Percentiles rank a stretch among this genome's conserved stretches.
Evolutionary conservation across 2,329 filamentous ascomycete species (phyloP).

Genomic region (Venturia carpophila): DNA sequence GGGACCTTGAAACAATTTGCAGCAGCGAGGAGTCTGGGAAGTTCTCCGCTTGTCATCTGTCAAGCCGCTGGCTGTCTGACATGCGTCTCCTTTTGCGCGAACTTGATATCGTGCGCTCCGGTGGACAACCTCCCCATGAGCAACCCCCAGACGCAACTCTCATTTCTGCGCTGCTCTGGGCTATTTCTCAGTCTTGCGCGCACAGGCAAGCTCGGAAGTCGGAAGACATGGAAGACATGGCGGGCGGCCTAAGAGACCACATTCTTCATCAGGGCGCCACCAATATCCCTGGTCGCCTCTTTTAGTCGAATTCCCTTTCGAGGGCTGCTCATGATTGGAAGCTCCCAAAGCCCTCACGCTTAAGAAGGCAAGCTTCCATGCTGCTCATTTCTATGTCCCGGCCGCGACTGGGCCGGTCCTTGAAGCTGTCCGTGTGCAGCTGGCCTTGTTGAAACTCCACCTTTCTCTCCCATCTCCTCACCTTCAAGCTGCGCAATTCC

Average conservation of each 20-base stretch:
- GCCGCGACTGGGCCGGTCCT: not conserved
- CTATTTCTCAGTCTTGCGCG: not conserved
- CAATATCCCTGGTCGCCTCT: not conserved
- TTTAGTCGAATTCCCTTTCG: not conserved
- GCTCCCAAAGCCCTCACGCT: not conserved
- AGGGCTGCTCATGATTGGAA: constrained; percentile 6
- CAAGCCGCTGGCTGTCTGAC: too few species aligned
- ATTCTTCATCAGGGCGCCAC: constrained; percentile 6
- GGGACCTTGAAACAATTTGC: too few species aligned
- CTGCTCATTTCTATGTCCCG: not conserved
- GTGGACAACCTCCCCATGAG: too few species aligned
- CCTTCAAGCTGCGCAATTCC: not conserved
- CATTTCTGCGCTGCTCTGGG: too few species aligned
- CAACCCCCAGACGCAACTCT: too few species aligned
- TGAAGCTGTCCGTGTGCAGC: not conserved
- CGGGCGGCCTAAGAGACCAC: not conserved
- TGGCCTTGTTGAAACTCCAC: not conserved
- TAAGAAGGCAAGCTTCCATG: not conserved
- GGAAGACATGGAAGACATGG: too few species aligned
- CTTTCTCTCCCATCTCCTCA: not conserved
- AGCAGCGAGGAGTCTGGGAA: too few species aligned
- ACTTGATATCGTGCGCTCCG: too few species aligned
- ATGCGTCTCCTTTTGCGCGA: too few species aligned
- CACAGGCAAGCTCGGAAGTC: constrained; percentile 1
- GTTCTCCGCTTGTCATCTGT: too few species aligned